Conservation (phyloP, 805 yeast genomes). For the Dipodascopsis uninucleata region DNA sequence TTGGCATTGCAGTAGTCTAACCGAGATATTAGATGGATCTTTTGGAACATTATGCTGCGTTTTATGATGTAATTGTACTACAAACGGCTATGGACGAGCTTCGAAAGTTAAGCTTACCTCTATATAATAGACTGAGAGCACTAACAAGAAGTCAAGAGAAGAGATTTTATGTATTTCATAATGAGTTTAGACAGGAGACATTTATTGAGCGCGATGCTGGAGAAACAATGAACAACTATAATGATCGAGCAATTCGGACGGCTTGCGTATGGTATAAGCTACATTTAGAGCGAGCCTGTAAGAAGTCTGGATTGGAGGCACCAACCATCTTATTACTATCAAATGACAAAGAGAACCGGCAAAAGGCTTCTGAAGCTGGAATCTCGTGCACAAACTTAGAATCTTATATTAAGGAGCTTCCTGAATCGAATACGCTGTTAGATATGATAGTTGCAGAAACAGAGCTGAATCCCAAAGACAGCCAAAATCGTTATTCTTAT, state of each 20-base stretch:
- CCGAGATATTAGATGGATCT: constrained; percentile 57
- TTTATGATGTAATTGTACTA: constrained; percentile 89
- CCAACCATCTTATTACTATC: constrained; percentile 48
- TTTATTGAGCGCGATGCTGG: constrained; percentile 56
- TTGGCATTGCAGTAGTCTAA: background rate
- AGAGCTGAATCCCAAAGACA: constrained; percentile 27
- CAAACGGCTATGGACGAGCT: constrained; percentile 95
- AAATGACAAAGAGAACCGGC: constrained; percentile 69
- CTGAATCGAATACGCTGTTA: constrained; percentile 67
- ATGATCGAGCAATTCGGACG: constrained; percentile 83
- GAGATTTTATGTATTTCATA: constrained; percentile 86
- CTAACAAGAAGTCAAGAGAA: constrained; percentile 72
- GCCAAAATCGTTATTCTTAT: constrained; percentile 54
- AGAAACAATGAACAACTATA: constrained; percentile 82
- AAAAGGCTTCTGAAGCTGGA: constrained; percentile 49
- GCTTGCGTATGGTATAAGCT: constrained; percentile 66
- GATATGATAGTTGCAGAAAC: constrained; percentile 65
- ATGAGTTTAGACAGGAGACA: constrained; percentile 78
- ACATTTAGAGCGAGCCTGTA: constrained; percentile 49
- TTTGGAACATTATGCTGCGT: constrained; percentile 69
- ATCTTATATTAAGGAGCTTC: constrained; percentile 69
- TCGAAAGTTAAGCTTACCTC: constrained; percentile 78
- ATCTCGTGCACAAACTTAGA: constrained; percentile 35
- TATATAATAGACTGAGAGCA: constrained; percentile 77
- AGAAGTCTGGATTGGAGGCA: constrained; percentile 26